These are phyloP conservation scores for Trypanosoma platydactyli DNA, from an alignment of 208 protist genomes.

Conservation along the genomic window DNA sequence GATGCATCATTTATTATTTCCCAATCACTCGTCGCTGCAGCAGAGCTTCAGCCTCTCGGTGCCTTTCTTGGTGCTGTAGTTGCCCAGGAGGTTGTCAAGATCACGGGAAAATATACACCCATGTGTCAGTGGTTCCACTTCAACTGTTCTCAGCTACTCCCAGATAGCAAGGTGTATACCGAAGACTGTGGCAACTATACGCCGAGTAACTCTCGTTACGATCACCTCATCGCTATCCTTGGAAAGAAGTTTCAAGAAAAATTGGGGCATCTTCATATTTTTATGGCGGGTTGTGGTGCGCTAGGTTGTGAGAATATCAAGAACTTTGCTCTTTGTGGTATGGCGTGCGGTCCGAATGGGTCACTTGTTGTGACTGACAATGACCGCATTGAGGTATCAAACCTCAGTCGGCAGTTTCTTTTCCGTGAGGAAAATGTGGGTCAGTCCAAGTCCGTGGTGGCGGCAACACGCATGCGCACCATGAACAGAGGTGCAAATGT, in stretches of 20 bases:
- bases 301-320: constrained; percentile 99
- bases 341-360: constrained; percentile 81
- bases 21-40: constrained; percentile 59
- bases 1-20: constrained; percentile 50
- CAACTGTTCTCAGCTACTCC: constrained; percentile 83
- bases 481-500: constrained; percentile 96
- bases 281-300: constrained; percentile 98
- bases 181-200: constrained; percentile 41
- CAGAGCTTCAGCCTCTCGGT: constrained; percentile 88
- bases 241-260: constrained; percentile 71
- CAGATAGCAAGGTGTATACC: constrained; percentile 40
- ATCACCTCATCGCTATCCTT: constrained; percentile 76
- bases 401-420: constrained; percentile 99
- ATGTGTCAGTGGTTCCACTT: constrained; percentile 96
- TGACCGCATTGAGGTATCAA: constrained; percentile 99
- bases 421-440: constrained; percentile 97
- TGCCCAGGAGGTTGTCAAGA: constrained; percentile 97
- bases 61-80: constrained; percentile 94
- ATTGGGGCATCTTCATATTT: constrained; percentile 70
- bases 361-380: constrained; percentile 98
- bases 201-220: constrained; percentile 59
- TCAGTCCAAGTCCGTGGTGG: constrained; percentile 95
- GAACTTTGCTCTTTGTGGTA: constrained; percentile 99
- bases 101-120: constrained; percentile 96
- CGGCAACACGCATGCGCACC: constrained; percentile 83